Percentiles rank a stretch among this genome's conserved stretches.
phyloP scores from a whole-genome alignment of 495 filamentous ascomycete species.

The Aspergillus asperescens region DNA sequence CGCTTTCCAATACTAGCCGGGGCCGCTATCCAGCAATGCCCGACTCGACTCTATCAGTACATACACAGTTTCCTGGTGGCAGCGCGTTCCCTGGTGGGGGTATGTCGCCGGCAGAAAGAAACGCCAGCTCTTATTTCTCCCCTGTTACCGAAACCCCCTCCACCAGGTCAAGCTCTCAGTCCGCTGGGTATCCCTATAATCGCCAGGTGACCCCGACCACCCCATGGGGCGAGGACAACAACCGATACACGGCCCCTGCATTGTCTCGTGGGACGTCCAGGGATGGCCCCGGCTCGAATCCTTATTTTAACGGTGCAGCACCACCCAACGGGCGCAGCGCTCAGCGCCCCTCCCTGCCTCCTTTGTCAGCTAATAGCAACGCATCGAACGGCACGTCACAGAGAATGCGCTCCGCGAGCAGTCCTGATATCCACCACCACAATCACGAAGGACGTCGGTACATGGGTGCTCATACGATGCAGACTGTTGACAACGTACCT shows the following conservation, averaged over 20 bases:
- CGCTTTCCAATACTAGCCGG: slow-evolving; percentile 44
- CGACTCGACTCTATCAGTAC: slow-evolving; percentile 61
- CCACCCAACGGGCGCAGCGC: slow-evolving; percentile 57
- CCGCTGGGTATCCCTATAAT: slow-evolving; percentile 68
- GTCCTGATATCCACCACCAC: slow-evolving; percentile 59
- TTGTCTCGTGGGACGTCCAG: slow-evolving; percentile 72
- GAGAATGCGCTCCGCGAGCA: slow-evolving; percentile 64
- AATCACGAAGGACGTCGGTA: slow-evolving; percentile 43
- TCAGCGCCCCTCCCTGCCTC: slow-evolving; percentile 77
- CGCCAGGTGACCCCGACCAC: slow-evolving; percentile 60
- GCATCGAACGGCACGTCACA: slow-evolving; percentile 48
- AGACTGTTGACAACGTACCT: slow-evolving; percentile 63
- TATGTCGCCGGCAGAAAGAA: slow-evolving; percentile 48
- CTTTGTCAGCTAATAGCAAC: slow-evolving; percentile 57
- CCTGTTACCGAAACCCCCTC: slow-evolving; percentile 82
- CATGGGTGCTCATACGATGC: slow-evolving; percentile 54
- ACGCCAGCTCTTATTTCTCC: slow-evolving; percentile 83
- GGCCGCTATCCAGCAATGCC: slow-evolving; percentile 60
- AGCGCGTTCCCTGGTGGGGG: slow-evolving; percentile 44
- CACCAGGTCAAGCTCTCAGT: slow-evolving; percentile 73
- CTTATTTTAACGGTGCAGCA: slow-evolving; percentile 45
- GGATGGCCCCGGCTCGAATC: slow-evolving; percentile 60
- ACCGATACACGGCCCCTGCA: slow-evolving; percentile 82
- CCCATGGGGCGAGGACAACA: slow-evolving; percentile 59
- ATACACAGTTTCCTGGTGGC: slow-evolving; percentile 59